These are phyloP conservation scores for Botrytis medusae DNA, from an alignment of 2,329 filamentous ascomycete species.

Conservation along the genomic window DNA sequence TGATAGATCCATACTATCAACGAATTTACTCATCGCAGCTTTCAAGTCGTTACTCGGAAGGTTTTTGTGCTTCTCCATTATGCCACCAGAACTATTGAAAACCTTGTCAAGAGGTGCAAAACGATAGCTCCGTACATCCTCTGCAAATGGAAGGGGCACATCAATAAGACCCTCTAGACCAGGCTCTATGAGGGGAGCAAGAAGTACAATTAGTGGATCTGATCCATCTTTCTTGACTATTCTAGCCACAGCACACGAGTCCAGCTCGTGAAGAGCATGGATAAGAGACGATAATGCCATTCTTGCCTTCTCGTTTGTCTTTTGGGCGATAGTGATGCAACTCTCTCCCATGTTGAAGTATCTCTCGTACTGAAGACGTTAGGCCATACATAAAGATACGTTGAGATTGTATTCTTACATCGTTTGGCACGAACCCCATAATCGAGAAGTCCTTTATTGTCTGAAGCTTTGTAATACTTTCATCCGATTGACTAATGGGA, in stretches of 20 bases:
- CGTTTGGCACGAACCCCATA: conserved; percentile 75
- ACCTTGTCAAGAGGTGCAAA: conserved; percentile 90
- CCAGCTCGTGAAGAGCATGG: conserved; percentile 80
- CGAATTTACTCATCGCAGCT: conserved; percentile 84
- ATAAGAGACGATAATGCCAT: conserved; percentile 87
- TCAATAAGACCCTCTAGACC: conserved; percentile 87
- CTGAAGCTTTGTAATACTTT: conserved; percentile 84
- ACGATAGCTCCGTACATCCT: conserved; percentile 86
- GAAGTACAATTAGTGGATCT: conserved; percentile 71
- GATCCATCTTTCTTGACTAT: conserved; percentile 83
- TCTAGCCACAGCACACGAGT: conserved; percentile 82
- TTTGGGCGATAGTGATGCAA: conserved; percentile 74
- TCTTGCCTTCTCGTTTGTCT: conserved; percentile 75
- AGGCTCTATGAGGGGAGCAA: conserved; percentile 76
- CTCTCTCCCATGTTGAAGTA: conserved; percentile 83
- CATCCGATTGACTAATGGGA: conserved; percentile 81
- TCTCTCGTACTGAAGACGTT: conserved; percentile 64
- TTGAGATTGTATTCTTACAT: conserved; percentile 4
- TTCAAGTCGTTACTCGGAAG: conserved; percentile 74
- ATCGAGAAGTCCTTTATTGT: conserved; percentile 75
- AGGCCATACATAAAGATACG: neutral
- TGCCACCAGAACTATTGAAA: conserved; percentile 80
- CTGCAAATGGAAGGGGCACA: conserved; percentile 85
- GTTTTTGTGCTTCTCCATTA: conserved; percentile 77
- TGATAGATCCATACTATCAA: conserved; percentile 89